Conservation (phyloP, 202 grass and related monocot species). For the Setaria italica region DNA sequence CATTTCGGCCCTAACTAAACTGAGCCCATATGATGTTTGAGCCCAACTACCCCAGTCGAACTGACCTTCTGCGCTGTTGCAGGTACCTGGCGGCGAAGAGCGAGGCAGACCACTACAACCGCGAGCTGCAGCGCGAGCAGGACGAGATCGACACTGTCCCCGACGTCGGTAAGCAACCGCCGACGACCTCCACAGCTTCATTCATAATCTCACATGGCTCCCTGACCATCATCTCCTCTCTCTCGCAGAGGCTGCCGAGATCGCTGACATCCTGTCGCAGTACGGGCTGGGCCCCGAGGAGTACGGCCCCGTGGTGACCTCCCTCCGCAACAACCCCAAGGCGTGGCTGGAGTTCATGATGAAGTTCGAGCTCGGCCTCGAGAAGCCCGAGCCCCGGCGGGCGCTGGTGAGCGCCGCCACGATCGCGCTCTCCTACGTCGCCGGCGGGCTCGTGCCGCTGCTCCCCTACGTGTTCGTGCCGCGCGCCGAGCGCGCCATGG, state of each 20-base stretch:
- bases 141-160: conserved; percentile 93
- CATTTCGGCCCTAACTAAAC: neutral
- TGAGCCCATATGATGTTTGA: neutral
- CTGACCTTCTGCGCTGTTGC: neutral
- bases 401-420: conserved; percentile 81
- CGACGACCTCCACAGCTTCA: neutral
- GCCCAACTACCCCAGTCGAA: neutral
- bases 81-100: conserved; percentile 97
- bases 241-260: conserved; percentile 85
- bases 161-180: conserved; percentile 56
- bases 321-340: conserved; percentile 79
- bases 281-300: conserved; percentile 80
- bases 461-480: conserved; percentile 79
- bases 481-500: conserved; percentile 65
- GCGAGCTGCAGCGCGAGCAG: conserved; percentile 84
- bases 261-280: conserved; percentile 76
- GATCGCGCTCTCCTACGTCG: conserved; percentile 74
- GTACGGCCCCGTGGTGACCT: conserved; percentile 72
- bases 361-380: conserved; percentile 97
- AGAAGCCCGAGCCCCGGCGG: conserved; percentile 79
- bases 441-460: conserved; percentile 86
- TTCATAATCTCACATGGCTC: neutral
- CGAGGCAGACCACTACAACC: conserved; percentile 86
- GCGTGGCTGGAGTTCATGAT: conserved; percentile 99
- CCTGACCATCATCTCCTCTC: neutral